Percentiles rank a stretch among this genome's conserved stretches.
phyloP scores from a whole-genome alignment of 1,284 basidiomycete genomes.

The Melampsora abietis-canadensis region DNA sequence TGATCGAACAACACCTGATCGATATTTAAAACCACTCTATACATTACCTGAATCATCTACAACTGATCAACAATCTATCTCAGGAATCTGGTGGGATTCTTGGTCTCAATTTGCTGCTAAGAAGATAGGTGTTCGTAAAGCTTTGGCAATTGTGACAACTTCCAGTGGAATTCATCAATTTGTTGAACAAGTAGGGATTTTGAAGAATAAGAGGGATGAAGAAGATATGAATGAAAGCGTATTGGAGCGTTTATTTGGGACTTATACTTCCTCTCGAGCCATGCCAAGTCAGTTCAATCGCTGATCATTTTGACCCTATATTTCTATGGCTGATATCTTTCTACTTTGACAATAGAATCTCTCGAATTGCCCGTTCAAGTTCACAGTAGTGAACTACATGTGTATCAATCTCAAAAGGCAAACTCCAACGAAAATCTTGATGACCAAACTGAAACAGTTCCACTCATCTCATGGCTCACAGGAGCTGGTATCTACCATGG shows the following conservation, averaged over 20 bases:
- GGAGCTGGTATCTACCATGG: slow-evolving; percentile 76
- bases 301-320: background rate
- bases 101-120: slow-evolving; percentile 40
- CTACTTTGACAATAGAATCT: slow-evolving; percentile 15
- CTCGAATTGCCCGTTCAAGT: slow-evolving; percentile 19
- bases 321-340: background rate
- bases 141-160: slow-evolving; percentile 56
- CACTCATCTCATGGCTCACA: slow-evolving; percentile 51
- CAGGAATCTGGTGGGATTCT: slow-evolving; percentile 48
- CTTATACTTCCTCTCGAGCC: slow-evolving; percentile 31
- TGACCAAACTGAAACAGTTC: slow-evolving; percentile 5
- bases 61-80: slow-evolving; percentile 78
- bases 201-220: slow-evolving; percentile 27
- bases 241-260: slow-evolving; percentile 24
- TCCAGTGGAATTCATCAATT: slow-evolving; percentile 59
- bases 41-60: slow-evolving; percentile 62
- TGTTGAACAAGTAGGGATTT: slow-evolving; percentile 34
- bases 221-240: slow-evolving; percentile 27
- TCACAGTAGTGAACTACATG: slow-evolving; percentile 61
- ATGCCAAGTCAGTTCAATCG: slow-evolving; percentile 20
- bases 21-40: slow-evolving; percentile 42
- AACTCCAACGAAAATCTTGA: background rate
- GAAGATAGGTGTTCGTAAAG: slow-evolving; percentile 47
- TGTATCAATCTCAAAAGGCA: slow-evolving; percentile 9
- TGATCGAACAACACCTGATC: slow-evolving; percentile 40